Percentiles rank a stretch among this genome's conserved stretches.
Evolutionary conservation across 83 land plant species (phyloP).

Genomic region (Picea engelmannii): DNA sequence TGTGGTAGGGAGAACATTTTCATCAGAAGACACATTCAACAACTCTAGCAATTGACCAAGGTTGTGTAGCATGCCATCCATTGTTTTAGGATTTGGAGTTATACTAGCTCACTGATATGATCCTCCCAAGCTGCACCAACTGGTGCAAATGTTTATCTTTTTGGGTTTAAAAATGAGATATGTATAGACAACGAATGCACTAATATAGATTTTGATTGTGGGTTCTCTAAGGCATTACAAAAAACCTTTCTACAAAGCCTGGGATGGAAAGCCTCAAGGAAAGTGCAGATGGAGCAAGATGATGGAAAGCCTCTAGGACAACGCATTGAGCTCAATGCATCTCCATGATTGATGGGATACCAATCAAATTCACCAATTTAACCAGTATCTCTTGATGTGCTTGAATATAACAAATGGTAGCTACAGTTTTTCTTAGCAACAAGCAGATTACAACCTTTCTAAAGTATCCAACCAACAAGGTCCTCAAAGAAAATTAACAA

Average conservation of each 20-base stretch:
- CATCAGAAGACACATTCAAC: slow-evolving; percentile 66
- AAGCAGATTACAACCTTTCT: too few species aligned
- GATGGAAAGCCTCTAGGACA: too few species aligned
- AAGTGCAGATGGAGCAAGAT: slow-evolving; percentile 76
- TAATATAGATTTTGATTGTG: slow-evolving; percentile 47
- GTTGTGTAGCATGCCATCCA: slow-evolving; percentile 85
- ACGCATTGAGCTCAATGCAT: slow-evolving; percentile 37
- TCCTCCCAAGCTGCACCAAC: slow-evolving; percentile 47
- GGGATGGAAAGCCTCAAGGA: slow-evolving; percentile 76
- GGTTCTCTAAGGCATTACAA: slow-evolving; percentile 26
- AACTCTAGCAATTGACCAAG: slow-evolving; percentile 74
- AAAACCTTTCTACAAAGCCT: slow-evolving; percentile 67
- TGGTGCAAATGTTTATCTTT: slow-evolving; percentile 35
- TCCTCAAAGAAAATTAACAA: slow-evolving; percentile 52
- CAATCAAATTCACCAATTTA: slow-evolving; percentile 83
- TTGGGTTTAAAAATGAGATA: slow-evolving; percentile 63
- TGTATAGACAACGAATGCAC: slow-evolving; percentile 60
- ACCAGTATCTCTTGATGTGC: slow-evolving; percentile 71
- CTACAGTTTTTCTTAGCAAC: too few species aligned
- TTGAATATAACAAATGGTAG: slow-evolving; percentile 26
- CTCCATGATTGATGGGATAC: slow-evolving; percentile 95
- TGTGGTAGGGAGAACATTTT: slow-evolving; percentile 67
- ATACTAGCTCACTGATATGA: too few species aligned
- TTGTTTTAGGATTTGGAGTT: too few species aligned
- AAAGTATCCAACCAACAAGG: too few species aligned